phyloP scores from a whole-genome alignment of 306 rosid species.

The Hippophae rhamnoides region DNA sequence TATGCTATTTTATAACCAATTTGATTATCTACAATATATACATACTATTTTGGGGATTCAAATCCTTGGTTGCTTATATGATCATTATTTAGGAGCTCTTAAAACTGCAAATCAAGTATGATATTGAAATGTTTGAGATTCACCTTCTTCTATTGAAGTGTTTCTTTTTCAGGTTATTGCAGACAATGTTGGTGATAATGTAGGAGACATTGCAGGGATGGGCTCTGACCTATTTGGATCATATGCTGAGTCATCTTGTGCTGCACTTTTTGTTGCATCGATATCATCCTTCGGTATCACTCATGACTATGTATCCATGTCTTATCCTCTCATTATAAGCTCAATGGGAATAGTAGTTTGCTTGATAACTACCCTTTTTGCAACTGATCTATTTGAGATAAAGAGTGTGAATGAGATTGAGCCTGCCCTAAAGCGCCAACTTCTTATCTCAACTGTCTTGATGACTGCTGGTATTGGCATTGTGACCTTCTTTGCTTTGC shows the following conservation, averaged over 20 bases:
- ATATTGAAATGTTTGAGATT: too few relatives aligned
- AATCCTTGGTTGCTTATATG: too few relatives aligned
- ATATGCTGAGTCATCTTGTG: conserved; percentile 65
- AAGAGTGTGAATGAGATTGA: conserved; percentile 40
- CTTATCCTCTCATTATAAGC: conserved; percentile 63
- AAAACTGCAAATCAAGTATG: too few relatives aligned
- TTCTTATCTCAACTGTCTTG: conserved; percentile 46
- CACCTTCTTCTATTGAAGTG: not conserved
- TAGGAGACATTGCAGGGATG: conserved; percentile 76
- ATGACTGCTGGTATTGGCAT: conserved; percentile 54
- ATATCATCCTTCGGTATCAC: conserved; percentile 50
- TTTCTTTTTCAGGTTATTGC: conserved; percentile 51
- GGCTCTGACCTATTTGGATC: conserved; percentile 69
- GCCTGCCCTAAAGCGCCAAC: conserved; percentile 54
- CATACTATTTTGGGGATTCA: too few relatives aligned
- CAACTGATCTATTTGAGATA: conserved; percentile 49
- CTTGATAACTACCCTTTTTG: conserved; percentile 53
- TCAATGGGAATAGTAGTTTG: conserved; percentile 63
- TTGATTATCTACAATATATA: too few relatives aligned
- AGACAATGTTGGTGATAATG: conserved; percentile 69
- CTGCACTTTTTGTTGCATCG: conserved; percentile 69
- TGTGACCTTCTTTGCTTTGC: conserved; percentile 50
- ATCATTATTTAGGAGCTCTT: too few relatives aligned
- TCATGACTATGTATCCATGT: conserved; percentile 61
- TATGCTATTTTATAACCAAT: too few relatives aligned